phyloP scores from a whole-genome alignment of 2,329 filamentous ascomycete genomes.

The Fusarium sp. region DNA sequence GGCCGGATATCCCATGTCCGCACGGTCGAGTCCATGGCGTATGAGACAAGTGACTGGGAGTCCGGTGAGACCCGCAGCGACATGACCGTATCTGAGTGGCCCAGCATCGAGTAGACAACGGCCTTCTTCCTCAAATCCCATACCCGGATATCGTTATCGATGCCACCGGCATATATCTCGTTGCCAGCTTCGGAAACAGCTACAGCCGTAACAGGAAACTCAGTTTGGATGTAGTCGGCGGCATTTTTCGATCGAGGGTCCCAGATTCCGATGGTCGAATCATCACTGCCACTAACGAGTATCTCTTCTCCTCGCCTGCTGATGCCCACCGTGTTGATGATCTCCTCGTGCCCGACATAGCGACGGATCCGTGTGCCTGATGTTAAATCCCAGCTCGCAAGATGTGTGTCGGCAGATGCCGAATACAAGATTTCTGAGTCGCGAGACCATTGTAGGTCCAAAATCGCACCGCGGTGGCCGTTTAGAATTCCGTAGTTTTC shows the following conservation, averaged over 20 bases:
- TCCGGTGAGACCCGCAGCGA: conserved; percentile 94
- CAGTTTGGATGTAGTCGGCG: conserved; percentile 88
- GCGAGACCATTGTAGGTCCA: conserved; percentile 97
- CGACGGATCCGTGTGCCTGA: conserved; percentile 92
- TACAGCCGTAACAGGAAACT: conserved; percentile 92
- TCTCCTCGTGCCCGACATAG: conserved; percentile 93
- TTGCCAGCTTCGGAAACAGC: conserved; percentile 95
- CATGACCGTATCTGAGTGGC: conserved; percentile 93
- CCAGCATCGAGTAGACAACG: conserved; percentile 88
- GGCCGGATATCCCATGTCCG: conserved; percentile 97
- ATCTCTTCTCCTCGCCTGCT: conserved; percentile 92
- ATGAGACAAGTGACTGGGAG: conserved; percentile 89
- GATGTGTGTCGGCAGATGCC: conserved; percentile 91
- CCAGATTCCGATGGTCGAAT: conserved; percentile 95
- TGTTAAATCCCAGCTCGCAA: conserved; percentile 96
- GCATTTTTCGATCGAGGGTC: conserved; percentile 93
- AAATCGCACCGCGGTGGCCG: conserved; percentile 90
- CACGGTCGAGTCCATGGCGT: conserved; percentile 94
- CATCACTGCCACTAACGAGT: conserved; percentile 91
- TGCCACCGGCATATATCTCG: conserved; percentile 93
- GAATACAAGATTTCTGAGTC: conserved; percentile 93
- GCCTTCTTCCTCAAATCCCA: conserved; percentile 97
- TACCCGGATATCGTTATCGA: conserved; percentile 97
- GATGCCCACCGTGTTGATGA: conserved; percentile 94
- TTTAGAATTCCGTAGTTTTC: conserved; percentile 93